Percentiles rank a stretch among this genome's conserved stretches.
Evolutionary conservation across 352 stramenopile species (phyloP).

Genomic region (Phytophthora foliorum): DNA sequence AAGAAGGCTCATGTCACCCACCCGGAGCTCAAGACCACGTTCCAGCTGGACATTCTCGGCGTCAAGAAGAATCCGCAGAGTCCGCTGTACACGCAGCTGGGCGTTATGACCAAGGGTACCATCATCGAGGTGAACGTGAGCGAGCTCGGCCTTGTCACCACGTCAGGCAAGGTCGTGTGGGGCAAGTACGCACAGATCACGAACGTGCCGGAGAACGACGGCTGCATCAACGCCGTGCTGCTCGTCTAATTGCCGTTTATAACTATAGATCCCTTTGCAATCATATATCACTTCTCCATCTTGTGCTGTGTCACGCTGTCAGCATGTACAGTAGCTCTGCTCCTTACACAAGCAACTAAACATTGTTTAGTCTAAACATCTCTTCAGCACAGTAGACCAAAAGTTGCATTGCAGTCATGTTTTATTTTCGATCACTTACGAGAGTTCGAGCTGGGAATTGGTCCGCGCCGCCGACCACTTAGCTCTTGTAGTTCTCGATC

Average conservation of each 20-base stretch:
- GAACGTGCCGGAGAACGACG: slow-evolving; percentile 99
- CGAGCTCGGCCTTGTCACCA: slow-evolving; percentile 99
- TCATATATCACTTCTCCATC: slow-evolving; percentile 34
- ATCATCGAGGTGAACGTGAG: slow-evolving; percentile 99
- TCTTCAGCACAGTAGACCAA: too few relatives aligned
- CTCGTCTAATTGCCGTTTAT: slow-evolving; percentile 93
- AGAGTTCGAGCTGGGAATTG: neutral
- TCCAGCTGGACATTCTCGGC: slow-evolving; percentile 99
- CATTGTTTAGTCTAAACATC: too few relatives aligned
- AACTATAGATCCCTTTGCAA: slow-evolving; percentile 48
- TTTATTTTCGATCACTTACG: slow-evolving; percentile 15
- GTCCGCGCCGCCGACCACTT: slow-evolving; percentile 20
- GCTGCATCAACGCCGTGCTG: slow-evolving; percentile 99
- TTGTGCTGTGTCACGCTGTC: neutral
- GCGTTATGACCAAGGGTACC: slow-evolving; percentile 99
- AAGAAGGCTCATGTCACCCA: slow-evolving; percentile 99
- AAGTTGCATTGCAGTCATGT: neutral
- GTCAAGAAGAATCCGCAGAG: slow-evolving; percentile 99
- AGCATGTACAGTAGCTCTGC: too few relatives aligned
- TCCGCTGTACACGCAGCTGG: slow-evolving; percentile 97
- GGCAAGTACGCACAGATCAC: slow-evolving; percentile 99
- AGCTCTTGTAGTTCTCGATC: slow-evolving; percentile 92
- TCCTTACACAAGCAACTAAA: too few relatives aligned
- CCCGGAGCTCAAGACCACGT: slow-evolving; percentile 99
- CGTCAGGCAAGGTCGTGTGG: slow-evolving; percentile 99